phyloP scores from a whole-genome alignment of 148 eudicot species.

The Salicornia ramosissima region DNA sequence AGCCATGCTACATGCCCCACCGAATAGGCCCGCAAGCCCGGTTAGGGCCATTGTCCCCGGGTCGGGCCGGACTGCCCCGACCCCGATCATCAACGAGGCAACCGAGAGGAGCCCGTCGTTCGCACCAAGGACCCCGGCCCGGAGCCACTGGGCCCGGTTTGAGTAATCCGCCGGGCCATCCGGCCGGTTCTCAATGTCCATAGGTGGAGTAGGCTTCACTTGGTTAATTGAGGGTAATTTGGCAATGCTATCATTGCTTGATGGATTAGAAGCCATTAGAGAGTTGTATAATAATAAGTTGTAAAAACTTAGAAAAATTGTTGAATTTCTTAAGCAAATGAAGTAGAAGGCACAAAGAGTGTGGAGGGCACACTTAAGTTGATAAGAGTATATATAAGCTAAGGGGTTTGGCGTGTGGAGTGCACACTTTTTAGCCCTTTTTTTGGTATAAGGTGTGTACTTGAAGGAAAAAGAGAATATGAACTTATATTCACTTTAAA shows the following conservation, averaged over 20 bases:
- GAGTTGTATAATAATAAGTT: neutral
- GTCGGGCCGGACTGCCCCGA: slow-evolving; percentile 45
- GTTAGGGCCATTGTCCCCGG: slow-evolving; percentile 36
- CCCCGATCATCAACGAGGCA: slow-evolving; percentile 51
- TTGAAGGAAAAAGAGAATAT: neutral
- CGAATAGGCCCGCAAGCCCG: slow-evolving; percentile 43
- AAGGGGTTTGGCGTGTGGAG: slow-evolving; percentile 24
- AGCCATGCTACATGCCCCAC: slow-evolving; percentile 62
- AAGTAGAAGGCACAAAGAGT: slow-evolving; percentile 11
- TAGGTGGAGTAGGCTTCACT: slow-evolving; percentile 14
- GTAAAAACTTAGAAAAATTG: neutral
- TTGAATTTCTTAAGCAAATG: neutral
- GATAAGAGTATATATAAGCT: slow-evolving; percentile 21
- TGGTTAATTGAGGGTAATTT: slow-evolving; percentile 15
- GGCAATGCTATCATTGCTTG: neutral
- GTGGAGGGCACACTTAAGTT: slow-evolving; percentile 27
- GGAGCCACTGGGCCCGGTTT: slow-evolving; percentile 41
- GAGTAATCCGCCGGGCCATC: slow-evolving; percentile 31
- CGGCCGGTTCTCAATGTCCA: slow-evolving; percentile 12
- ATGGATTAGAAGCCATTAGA: slow-evolving; percentile 19
- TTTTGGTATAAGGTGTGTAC: slow-evolving; percentile 14
- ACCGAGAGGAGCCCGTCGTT: slow-evolving; percentile 57
- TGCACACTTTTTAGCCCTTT: slow-evolving; percentile 1
- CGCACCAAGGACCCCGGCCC: slow-evolving; percentile 56
- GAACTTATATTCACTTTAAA: neutral